phyloP scores from a whole-genome alignment of 352 stramenopile genomes.

The Elongisporangium anandrum region DNA sequence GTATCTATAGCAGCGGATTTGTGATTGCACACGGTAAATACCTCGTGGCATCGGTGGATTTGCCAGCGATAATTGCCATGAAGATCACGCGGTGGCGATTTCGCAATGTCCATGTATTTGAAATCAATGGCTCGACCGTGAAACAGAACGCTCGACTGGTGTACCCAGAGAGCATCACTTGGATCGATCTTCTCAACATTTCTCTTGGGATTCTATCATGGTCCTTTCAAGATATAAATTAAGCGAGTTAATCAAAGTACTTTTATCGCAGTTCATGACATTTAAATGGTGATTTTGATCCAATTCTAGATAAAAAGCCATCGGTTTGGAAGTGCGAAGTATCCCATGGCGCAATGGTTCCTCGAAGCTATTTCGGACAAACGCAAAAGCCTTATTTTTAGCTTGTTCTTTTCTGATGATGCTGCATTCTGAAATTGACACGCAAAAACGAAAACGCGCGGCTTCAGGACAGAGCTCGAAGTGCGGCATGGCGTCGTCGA shows the following conservation, averaged over 20 bases:
- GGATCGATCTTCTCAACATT: conserved; percentile 24
- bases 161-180: conserved; percentile 34
- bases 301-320: neutral
- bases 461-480: neutral
- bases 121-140: conserved; percentile 30
- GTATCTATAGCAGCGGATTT: conserved; percentile 38
- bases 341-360: neutral
- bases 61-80: conserved; percentile 27
- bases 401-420: neutral
- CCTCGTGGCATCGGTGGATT: conserved; percentile 31
- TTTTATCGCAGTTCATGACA: too few species aligned
- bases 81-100: conserved; percentile 25
- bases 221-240: neutral
- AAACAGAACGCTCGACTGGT: conserved; percentile 32
- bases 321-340: neutral
- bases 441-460: neutral
- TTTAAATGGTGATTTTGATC: too few species aligned
- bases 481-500: conserved; percentile 35
- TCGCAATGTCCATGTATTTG: conserved; percentile 34
- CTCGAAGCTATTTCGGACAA: neutral
- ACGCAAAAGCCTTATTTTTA: neutral
- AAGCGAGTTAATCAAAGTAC: neutral
- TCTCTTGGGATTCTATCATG: conserved; percentile 31
- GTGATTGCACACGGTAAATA: conserved; percentile 40
- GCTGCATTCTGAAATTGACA: neutral